Percentiles rank a stretch among this genome's conserved stretches.
These are phyloP conservation scores for Gymnopilus dilepis DNA, from an alignment of 768 basidiomycete species.

Conservation along the genomic window DNA sequence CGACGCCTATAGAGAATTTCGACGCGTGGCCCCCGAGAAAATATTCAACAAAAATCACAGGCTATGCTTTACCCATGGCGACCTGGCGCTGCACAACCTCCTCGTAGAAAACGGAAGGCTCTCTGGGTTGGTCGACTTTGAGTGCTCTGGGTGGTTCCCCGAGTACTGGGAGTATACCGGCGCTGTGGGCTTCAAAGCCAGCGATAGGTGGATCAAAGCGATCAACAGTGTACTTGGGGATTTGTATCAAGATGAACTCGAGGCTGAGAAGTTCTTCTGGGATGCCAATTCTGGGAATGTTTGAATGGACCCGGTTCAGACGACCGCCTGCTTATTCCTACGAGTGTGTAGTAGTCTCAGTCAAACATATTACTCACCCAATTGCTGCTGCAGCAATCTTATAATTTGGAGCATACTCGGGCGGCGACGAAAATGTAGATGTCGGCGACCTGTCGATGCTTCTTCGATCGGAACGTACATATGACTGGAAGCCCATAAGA, in stretches of 20 bases:
- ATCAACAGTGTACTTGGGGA: not conserved
- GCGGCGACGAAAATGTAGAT: too few species aligned
- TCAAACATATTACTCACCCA: too few species aligned
- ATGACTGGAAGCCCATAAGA: too few species aligned
- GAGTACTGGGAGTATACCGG: conserved; percentile 13
- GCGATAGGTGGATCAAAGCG: not conserved
- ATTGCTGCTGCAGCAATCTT: too few species aligned
- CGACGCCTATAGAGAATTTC: not conserved
- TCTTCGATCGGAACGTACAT: too few species aligned
- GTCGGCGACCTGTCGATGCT: too few species aligned
- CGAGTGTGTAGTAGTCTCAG: too few species aligned
- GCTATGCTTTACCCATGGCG: conserved; percentile 10
- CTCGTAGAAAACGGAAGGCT: conserved; percentile 2
- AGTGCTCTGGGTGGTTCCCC: conserved; percentile 12
- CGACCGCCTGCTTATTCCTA: too few species aligned
- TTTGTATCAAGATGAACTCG: not conserved
- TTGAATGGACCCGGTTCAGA: too few species aligned
- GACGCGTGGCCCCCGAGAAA: not conserved
- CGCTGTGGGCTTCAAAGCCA: not conserved
- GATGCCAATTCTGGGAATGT: not conserved
- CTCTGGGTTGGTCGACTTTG: conserved; percentile 10
- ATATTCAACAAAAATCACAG: not conserved
- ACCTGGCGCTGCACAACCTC: conserved; percentile 5
- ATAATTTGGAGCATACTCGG: too few species aligned
- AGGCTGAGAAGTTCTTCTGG: not conserved